Evolutionary conservation across 2,329 filamentous ascomycete species (phyloP), one percentile per base, ranked within the genome.

Genomic region (Orbilia javanica): DNA sequence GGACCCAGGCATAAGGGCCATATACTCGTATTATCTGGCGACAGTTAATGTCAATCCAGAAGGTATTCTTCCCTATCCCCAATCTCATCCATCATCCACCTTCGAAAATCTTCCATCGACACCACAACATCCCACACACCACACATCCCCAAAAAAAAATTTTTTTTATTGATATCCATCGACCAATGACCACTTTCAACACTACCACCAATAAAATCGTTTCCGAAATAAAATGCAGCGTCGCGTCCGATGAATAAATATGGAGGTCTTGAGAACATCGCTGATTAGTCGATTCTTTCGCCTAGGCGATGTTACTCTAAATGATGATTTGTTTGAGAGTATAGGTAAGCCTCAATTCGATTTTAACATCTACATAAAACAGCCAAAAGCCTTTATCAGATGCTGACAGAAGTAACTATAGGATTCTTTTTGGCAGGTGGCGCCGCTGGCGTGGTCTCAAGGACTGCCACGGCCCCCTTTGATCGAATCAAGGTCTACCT

Each of bases 341-440:
- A 78, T 73, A 20, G 71, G 71, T 71, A 72, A 73, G 62, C 31
- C 25, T 46, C 15, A 10, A 29, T 6, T 2, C 18, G 2, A 22
- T 27, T 55, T 27, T 18, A 22, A 20, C 13, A 73, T 3, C 3
- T n/a, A 11, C 83, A 84, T 84, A 83, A 83, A 81, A 84, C 80
- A 84, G 84, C 81, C 84, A 83, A 83, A 86, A 84, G 86, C 89
- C n/a, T 91, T 87, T 90, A 89, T 84, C 86, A 87, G 84, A 88
- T 91, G 87, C 87, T 93, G 85, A 93, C 92, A 85, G 89, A 93
- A 90, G 88, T 92, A 52, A 57, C n/a, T 3, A 3, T 53, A 97
- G 96, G 96, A 88, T 99, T 98, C 86, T 99, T 98, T 85, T 86
- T 97, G 86, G 96, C 96, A 84, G 96, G 96, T 87, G 96, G 94